Base-by-base conservation (phyloP, 2,329 filamentous ascomycete genomes). In the Nemania diffusa region DNA sequence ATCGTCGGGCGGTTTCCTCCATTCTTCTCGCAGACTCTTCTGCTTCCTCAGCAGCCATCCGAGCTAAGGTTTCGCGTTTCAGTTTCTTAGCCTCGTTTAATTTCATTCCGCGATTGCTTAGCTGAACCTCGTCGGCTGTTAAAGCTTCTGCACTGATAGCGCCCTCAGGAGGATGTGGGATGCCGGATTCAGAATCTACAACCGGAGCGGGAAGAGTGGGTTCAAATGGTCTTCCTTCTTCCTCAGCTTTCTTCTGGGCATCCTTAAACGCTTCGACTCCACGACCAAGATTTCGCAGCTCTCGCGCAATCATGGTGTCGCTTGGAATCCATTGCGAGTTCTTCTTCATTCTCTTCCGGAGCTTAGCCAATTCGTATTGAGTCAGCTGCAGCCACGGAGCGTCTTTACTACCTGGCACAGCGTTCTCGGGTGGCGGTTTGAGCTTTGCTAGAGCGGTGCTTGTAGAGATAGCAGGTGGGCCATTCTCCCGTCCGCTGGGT, bases 331-430 rank as follows among this genome's bases (percentile, higher is more conserved):
- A 96, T 4, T 92, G 90, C 0, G 92, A 91, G 75, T 96, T 96
- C 84, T 96, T 96, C 85, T 96, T 96, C 92, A 96, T 96, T 20
- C 91, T 86, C 80, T 96, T 96, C 67, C 92, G 84, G 7, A 96
- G 83, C 69, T 89, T 86, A 0, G 88, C 89, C 53, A 91, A 82
- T 75, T 91, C 89, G 69, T 87, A 90, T 17, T 84, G 81, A 6
- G 88, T 91, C 42, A 91, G 82, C 72, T 88, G 88, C 26, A 91
- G 81, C 89, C 89, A 91, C 0, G 89, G 89, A 11, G 87, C 85
- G 73, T 90, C 85, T 2, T 82, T 73, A 62, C 87, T 88, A 29
- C 88, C 88, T 15, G 85, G 79, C 1, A 87, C 81, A 1, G 87
- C 87, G 68, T 89, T 84, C 29, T 87, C 84, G 0, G 88, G 88